Base-by-base conservation (phyloP, 1,139 yeast genomes). In the Zygoascus meyerae region DNA sequence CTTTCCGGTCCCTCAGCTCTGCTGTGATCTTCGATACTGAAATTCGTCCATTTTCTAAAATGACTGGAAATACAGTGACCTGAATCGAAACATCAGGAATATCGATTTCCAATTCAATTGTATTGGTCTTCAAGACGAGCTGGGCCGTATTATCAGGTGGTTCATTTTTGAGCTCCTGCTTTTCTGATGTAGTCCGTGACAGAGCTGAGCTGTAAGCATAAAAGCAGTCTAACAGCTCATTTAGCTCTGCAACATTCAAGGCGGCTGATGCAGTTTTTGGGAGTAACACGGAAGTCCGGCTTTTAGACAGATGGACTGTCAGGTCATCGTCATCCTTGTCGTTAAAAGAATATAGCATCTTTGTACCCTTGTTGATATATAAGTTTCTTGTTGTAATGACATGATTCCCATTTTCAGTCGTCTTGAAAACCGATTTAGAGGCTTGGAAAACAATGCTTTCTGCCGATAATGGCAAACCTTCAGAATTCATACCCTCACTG, bases 51-150 rank as follows among this genome's bases (percentile, higher is more conserved):
- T 43, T 28, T 8, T 53, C 55, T 18, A 59, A 44, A 17, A 52
- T 52, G 15, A 57, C 36, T 2, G 63, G 63, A 33, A 53, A 49
- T 2, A 58, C 37, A 4, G 53, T 45, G 10, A 48, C 31, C n/a
- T 46, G 36, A 2, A 56, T 17, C 4, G 18, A 10, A 2, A 35
- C 15, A 28, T 33, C 32, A 2, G 28, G 39, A 17, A 28, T n/a
- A n/a, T 21, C 29, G 14, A 40, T 14, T 21, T 30, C 21, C 3
- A 30, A 21, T 10, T 40, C 37, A 21, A 40, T 32, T 8, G 43
- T 32, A 29, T 40, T 40, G 1, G 43, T 40, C 12, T 36, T 28
- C 31, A 40, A 14, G 12, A 32, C 32, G 18, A 40, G 31, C 21
- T 17, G 37, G n/a, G 29, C 11, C 18, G 7, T 21, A n/a, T 30